A percentile compares a stretch with the other conserved stretches of the same genome.
These are phyloP conservation scores for Melanopsichium pennsylvanicum DNA, from an alignment of 1,284 basidiomycete species.

Conservation along the genomic window DNA sequence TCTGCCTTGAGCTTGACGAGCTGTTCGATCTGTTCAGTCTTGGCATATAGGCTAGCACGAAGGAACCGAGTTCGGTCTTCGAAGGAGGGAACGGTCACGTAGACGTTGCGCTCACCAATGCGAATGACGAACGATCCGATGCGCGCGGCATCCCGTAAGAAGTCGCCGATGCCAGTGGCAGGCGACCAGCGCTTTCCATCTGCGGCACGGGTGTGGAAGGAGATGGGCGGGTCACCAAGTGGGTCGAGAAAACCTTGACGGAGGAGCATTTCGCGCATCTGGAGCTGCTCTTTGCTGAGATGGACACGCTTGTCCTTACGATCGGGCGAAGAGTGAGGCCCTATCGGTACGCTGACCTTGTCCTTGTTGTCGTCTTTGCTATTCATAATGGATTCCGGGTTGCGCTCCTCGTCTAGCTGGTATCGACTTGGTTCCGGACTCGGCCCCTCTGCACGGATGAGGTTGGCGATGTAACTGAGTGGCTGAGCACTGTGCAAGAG, in stretches of 20 bases:
- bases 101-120: conserved; percentile 48
- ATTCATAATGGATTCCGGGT: too few species aligned
- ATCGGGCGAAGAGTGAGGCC: conserved; percentile 25
- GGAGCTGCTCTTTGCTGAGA: conserved; percentile 27
- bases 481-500: conserved; percentile 55
- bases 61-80: conserved; percentile 57
- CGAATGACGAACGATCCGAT: conserved; percentile 55
- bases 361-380: conserved; percentile 4
- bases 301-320: conserved; percentile 37
- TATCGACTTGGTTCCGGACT: conserved; percentile 40
- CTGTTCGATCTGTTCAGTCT: conserved; percentile 52
- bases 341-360: conserved; percentile 14
- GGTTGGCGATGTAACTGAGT: conserved; percentile 53
- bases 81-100: conserved; percentile 54
- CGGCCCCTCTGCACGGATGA: conserved; percentile 55
- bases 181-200: conserved; percentile 59
- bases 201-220: conserved; percentile 51
- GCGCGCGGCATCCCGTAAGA: conserved; percentile 54
- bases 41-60: conserved; percentile 43
- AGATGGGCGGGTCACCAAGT: conserved; percentile 52
- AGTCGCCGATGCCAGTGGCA: conserved; percentile 58
- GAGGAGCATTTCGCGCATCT: conserved; percentile 38
- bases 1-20: conserved; percentile 53
- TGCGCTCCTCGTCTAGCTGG: conserved; percentile 15
- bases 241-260: conserved; percentile 45